Percentiles rank a stretch among this genome's conserved stretches.
phyloP scores from a whole-genome alignment of 768 basidiomycete genomes.

The Pholiota microspora region DNA sequence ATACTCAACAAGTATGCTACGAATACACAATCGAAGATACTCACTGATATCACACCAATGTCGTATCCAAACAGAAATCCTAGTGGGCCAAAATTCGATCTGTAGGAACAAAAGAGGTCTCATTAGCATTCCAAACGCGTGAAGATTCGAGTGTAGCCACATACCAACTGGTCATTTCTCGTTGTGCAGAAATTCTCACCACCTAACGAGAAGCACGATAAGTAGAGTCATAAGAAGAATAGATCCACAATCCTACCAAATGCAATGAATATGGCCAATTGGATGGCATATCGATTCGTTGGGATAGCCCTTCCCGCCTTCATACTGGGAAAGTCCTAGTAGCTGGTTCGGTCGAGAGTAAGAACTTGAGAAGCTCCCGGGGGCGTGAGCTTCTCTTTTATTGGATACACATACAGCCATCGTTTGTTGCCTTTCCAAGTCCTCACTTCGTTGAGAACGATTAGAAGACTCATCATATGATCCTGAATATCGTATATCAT shows the following conservation, averaged over 20 bases:
- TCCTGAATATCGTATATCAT: not conserved
- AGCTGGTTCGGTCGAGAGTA: conserved; percentile 6
- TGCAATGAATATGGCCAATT: conserved; percentile 68
- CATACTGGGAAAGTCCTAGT: not conserved
- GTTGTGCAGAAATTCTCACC: conserved; percentile 18
- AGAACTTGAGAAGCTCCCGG: conserved; percentile 7
- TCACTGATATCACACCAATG: conserved; percentile 73
- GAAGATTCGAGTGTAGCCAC: no score
- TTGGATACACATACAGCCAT: not conserved
- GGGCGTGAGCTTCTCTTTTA: conserved; percentile 3
- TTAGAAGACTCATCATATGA: conserved; percentile 4
- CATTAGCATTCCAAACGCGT: no score
- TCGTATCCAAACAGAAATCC: conserved; percentile 76
- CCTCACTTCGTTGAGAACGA: not conserved
- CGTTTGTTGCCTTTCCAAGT: not conserved
- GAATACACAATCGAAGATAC: conserved; percentile 15
- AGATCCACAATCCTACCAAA: conserved; percentile 50
- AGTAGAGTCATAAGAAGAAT: conserved; percentile 1
- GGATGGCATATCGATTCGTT: conserved; percentile 61
- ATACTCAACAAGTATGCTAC: not conserved
- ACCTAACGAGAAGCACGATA: conserved; percentile 16
- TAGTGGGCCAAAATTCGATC: conserved; percentile 14
- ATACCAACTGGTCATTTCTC: not conserved
- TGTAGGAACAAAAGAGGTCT: not conserved
- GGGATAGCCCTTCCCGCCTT: conserved; percentile 45